Base-by-base conservation (phyloP, 2,329 filamentous ascomycete species). In the Scedosporium dehoogii region DNA sequence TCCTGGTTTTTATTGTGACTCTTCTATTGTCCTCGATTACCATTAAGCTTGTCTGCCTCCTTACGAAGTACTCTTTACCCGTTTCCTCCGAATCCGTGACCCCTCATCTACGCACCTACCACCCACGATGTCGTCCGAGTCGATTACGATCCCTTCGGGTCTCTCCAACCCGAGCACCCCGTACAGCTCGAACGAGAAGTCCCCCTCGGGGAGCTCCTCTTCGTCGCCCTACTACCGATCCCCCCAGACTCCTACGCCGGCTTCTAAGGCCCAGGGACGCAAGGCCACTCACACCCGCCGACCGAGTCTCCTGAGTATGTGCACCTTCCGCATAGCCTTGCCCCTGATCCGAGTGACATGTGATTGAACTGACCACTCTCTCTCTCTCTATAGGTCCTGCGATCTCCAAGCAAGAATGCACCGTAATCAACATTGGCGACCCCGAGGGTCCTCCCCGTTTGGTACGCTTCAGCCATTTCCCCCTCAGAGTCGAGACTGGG, bases 341-440 rank as follows among this genome's bases (percentile, higher is more conserved):
- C 10, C 33, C 33, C 33, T 38, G 33, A 38, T 38, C 10, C 33
- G 33, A 38, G 33, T 12, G 33, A 38, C 42, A 33, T 59, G 41
- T 38, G 56, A 38, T 29, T 62, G 16, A 33, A 14, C 38, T 53
- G 48, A 53, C 27, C 23, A 41, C 21, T n/a, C n/a, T n/a, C n/a
- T n/a, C n/a, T n/a, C n/a, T n/a, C 44, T 65, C n/a, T 59, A 27
- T 67, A 91, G 89, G 89, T 73, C 82, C 85, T 51, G 87, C 88
- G 18, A 79, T 92, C 65, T 85, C 85, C 55, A 86, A 89, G 72
- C 83, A 89, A 68, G 88, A 92, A 74, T 88, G 88, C 70, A 91
- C 87, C n/a, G 88, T 91, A 57, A 85, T 92, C 73, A 90, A 92
- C 72, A 85, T 93, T 67, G 89, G 87, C 51, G 84, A 89, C 65